A percentile compares a stretch with the other conserved stretches of the same genome.
Conservation (phyloP, 164 flowering plant genomes). For the Magnolia kwangsiensis region DNA sequence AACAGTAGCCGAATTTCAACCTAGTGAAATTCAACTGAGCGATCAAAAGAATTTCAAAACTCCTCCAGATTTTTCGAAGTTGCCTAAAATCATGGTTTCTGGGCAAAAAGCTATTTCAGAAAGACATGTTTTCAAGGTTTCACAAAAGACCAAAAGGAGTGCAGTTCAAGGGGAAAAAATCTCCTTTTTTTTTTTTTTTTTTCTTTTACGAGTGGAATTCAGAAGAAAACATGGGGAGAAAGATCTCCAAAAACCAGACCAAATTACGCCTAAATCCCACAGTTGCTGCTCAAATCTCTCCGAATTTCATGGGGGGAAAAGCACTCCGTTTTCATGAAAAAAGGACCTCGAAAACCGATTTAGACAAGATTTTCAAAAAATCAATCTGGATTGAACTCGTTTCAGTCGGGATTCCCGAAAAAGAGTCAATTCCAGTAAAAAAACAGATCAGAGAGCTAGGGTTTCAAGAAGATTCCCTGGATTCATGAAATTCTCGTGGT, state of each 20-base stretch:
- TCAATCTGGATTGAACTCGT: neutral
- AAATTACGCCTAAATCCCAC: no score
- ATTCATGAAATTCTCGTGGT: neutral
- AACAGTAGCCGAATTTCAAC: neutral
- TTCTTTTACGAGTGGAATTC: neutral
- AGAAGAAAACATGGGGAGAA: constrained; percentile 7
- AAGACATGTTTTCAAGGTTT: neutral
- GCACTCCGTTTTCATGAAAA: neutral
- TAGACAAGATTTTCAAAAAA: neutral
- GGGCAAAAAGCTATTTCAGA: neutral
- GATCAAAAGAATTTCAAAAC: neutral
- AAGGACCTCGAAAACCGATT: neutral
- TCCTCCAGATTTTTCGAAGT: neutral
- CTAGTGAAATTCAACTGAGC: neutral
- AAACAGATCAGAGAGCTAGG: neutral
- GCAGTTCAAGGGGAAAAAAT: neutral
- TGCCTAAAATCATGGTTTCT: neutral
- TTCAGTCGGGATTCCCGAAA: neutral
- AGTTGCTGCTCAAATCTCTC: neutral
- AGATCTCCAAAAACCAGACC: neutral
- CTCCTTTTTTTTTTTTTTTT: neutral
- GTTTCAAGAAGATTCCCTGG: constrained; percentile 3
- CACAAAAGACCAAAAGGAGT: neutral
- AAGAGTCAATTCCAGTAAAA: neutral
- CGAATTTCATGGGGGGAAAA: neutral